These are phyloP conservation scores for Daldinia grandis DNA, from an alignment of 495 filamentous ascomycete genomes.

Conservation along the genomic window DNA sequence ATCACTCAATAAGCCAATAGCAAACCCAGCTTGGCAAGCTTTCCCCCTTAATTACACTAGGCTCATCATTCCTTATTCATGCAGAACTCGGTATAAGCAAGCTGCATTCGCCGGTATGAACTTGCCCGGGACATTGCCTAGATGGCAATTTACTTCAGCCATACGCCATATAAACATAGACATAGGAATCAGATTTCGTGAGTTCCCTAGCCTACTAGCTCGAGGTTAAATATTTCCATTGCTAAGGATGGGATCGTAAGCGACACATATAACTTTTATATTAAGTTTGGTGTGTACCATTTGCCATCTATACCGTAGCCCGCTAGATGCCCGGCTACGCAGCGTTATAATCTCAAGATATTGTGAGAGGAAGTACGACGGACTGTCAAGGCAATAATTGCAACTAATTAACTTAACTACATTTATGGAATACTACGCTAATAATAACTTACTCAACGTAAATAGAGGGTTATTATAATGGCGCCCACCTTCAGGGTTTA, in stretches of 20 bases:
- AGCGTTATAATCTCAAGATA: too few species aligned
- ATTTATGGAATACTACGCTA: not conserved
- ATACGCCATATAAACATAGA: too few species aligned
- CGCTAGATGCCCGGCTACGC: too few species aligned
- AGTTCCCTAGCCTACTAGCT: too few species aligned
- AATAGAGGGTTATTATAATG: not conserved
- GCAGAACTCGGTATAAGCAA: not conserved
- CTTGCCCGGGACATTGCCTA: not conserved
- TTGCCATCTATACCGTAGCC: not conserved
- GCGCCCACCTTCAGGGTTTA: too few species aligned
- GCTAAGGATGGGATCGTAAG: not conserved
- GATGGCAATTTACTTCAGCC: too few species aligned
- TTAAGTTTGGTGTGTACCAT: not conserved
- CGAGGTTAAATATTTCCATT: not conserved
- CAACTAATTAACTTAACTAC: too few species aligned
- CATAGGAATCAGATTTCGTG: too few species aligned
- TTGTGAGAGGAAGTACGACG: too few species aligned
- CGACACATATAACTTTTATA: not conserved
- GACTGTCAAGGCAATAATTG: too few species aligned
- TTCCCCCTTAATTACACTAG: not conserved
- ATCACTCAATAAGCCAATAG: not conserved
- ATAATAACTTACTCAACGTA: not conserved
- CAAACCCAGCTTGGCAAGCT: not conserved
- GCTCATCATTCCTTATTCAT: not conserved
- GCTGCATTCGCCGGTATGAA: not conserved